Evolutionary conservation across 306 rosid genomes (phyloP), one percentile per base, ranked within the genome.

Genomic region (Trichosanthes truncata): DNA sequence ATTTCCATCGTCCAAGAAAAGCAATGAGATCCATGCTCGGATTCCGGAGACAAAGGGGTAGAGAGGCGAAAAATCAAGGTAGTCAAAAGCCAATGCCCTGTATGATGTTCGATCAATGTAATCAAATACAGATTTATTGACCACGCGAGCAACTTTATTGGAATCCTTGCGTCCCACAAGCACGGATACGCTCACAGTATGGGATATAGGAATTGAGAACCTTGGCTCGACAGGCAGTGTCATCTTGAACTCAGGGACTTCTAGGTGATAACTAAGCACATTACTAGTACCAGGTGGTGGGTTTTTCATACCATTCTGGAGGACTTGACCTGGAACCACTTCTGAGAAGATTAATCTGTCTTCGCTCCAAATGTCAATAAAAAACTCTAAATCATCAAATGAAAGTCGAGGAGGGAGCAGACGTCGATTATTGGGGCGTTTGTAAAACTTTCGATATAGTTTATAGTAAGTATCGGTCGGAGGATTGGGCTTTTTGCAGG

Each of bases 21-120:
- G 96, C 92, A 96, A 77, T 25, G 99, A 96, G 69, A 96, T 77
- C 99, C 98, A 93, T 65, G 91, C 98, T 49, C 99, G 90, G 79
- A 90, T 88, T 74, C 92, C 93, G 11, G 94, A 82, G 80, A 88
- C 51, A 81, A 93, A 93, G 0, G 97, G 97, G 86, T 93, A 78
- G 78, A 20, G 76, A 66, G 96, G 97, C 35, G 98, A 87, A 79
- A 96, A 86, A 84, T 93, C 94, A 29, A 95, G 88, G 86, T 89
- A 95, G 82, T 95, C 99, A 85, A 89, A 91, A 13, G 94, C 97
- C 91, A 91, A 61, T 45, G 97, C 97, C 82, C 99, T 84, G 68
- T 76, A 84, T 6, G 97, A 83, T 3, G 93, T 85, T 33, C 92
- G 85, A 71, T 95, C 99, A 15, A 90, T 80, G 79, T 95, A 95